Evolutionary conservation across 805 yeast genomes (phyloP), one percentile per base, ranked within the genome.

Genomic region (Monosporozyma servazzii): DNA sequence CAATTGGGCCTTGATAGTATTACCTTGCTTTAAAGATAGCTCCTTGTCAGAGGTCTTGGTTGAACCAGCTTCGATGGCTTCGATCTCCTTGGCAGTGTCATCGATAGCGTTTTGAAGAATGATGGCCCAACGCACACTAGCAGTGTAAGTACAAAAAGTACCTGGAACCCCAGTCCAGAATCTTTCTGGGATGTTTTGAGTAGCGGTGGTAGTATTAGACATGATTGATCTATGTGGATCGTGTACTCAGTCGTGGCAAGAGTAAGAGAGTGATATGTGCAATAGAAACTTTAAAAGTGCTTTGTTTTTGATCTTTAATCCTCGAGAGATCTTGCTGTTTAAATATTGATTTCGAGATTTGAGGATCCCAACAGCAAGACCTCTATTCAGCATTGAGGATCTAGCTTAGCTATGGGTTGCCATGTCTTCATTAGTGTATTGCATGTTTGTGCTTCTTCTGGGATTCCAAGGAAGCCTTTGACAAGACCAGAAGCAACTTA

Each of bases 121-220:
- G 51, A 80, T 80, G 29, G 96, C 91, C 97, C 98, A 93, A 67
- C 99, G 82, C 37, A 74, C 73, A 55, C 79, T 75, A 9, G 87
- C 85, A 0, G 98, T 89, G 36, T 79, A 74, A 63, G 77, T 81
- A 9, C 96, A 98, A 66, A 93, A 93, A 3, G 96, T 86, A 52
- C 75, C 77, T 39, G 73, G 67, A 61, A 88, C 95, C 64, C 77
- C 77, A 66, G 85, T 87, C 63, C 68, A 73, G 65, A 84, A 86
- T 29, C 69, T 27, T 23, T 25, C 29, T 10, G 51, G 70, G 45
- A 56, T 61, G n/a, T n/a, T n/a, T 15, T 33, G 17, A 11, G 74
- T 71, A 17, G 64, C 33, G 23, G 42, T 21, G 21, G 47, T 25
- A 7, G 42, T 21, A n/a, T 44, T 25, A 7, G 42, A 10, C 41